These are phyloP conservation scores for Zymoseptoria brevis DNA, from an alignment of 2,329 filamentous ascomycete genomes.

Conservation along the genomic window DNA sequence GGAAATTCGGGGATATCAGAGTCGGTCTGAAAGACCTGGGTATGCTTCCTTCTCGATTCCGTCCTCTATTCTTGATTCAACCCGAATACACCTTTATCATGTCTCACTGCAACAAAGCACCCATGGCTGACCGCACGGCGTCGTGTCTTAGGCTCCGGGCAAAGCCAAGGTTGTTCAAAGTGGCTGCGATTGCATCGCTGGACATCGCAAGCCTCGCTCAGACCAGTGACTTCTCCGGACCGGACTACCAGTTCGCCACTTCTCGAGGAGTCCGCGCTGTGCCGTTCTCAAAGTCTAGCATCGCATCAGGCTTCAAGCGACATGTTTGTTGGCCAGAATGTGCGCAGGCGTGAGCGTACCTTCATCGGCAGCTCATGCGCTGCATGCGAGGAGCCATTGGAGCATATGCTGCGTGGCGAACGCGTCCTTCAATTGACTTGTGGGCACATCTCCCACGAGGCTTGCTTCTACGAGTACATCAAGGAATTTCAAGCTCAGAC, in stretches of 20 bases:
- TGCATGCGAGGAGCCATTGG: constrained; percentile 91
- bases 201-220: not conserved
- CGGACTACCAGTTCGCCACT: not conserved
- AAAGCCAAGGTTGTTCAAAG: constrained; percentile 2
- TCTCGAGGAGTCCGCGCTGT: not conserved
- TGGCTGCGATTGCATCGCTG: not conserved
- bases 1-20: not conserved
- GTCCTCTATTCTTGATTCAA: not conserved
- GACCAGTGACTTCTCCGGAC: not conserved
- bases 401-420: constrained; percentile 90
- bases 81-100: not conserved
- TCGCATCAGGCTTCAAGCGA: constrained; percentile 9
- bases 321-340: constrained; percentile 27
- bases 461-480: constrained; percentile 98
- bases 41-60: not conserved
- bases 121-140: not conserved
- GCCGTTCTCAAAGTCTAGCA: not conserved
- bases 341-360: constrained; percentile 70
- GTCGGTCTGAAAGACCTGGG: not conserved
- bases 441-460: constrained; percentile 93
- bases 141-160: not conserved
- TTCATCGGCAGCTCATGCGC: constrained; percentile 93
- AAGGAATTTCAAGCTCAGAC: constrained; percentile 89
- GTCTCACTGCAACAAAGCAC: not conserved
- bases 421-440: constrained; percentile 93